Evolutionary conservation across 768 basidiomycete genomes (phyloP).

Genomic region (Pleurotus cornucopiae): DNA sequence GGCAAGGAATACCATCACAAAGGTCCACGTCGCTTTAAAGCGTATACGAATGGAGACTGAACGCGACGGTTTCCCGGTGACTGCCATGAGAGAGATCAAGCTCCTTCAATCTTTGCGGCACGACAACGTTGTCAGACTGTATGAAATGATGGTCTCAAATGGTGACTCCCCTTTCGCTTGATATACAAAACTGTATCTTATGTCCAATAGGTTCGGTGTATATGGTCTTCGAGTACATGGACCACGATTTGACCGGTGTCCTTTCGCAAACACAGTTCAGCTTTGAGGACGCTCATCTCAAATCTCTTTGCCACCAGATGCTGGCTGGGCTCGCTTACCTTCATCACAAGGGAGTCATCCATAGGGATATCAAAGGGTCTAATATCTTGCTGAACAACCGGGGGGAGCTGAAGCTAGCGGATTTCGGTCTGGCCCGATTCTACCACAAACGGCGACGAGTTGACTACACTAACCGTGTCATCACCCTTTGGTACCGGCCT

Average conservation of each 20-base stretch:
- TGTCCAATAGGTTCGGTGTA: constrained; percentile 75
- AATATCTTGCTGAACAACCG: constrained; percentile 92
- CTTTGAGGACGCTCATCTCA: constrained; percentile 85
- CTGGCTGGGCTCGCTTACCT: constrained; percentile 91
- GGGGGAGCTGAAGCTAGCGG: constrained; percentile 93
- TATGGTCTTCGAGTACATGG: constrained; percentile 99
- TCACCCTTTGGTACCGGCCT: constrained; percentile 97
- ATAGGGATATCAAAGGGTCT: constrained; percentile 98
- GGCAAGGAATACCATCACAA: constrained; percentile 79
- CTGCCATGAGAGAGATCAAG: constrained; percentile 98
- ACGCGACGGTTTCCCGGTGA: constrained; percentile 97
- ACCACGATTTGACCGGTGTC: constrained; percentile 95
- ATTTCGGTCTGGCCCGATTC: constrained; percentile 96
- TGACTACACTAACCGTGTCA: constrained; percentile 99
- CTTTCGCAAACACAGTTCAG: constrained; percentile 85
- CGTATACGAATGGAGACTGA: constrained; percentile 98
- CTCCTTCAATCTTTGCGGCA: constrained; percentile 89
- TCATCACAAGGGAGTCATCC: constrained; percentile 93
- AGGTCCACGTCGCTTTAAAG: constrained; percentile 83
- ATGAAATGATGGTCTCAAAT: constrained; percentile 99
- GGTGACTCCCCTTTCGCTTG: constrained; percentile 43
- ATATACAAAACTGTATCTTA: neutral
- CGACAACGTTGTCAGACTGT: constrained; percentile 81
- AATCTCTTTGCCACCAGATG: constrained; percentile 96
- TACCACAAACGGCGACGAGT: constrained; percentile 86